A percentile compares a stretch with the other conserved stretches of the same genome.
Conservation (phyloP, 2,329 filamentous ascomycete species). For the Monilinia vaccinii-corymbosi region DNA sequence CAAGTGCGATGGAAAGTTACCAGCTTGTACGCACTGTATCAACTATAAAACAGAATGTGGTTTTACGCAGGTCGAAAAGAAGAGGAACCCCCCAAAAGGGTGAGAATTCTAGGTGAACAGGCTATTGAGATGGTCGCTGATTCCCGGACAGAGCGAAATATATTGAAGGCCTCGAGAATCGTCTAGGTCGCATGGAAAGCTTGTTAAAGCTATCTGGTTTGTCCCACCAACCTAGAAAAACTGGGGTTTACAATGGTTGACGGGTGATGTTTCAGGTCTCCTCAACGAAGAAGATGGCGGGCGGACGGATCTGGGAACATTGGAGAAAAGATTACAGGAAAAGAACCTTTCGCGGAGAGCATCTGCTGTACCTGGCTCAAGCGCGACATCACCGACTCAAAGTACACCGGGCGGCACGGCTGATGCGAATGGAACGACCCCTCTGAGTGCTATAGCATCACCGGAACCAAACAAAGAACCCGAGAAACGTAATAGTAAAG, state of each 20-base stretch:
- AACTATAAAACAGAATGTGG: slow-evolving; percentile 98
- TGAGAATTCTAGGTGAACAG: slow-evolving; percentile 35
- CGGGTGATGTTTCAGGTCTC: slow-evolving; percentile 44
- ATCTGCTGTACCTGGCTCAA: slow-evolving; percentile 24
- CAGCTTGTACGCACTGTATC: slow-evolving; percentile 87
- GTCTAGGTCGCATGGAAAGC: slow-evolving; percentile 91
- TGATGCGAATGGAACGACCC: slow-evolving; percentile 32
- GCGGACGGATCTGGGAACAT: slow-evolving; percentile 74
- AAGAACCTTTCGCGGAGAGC: slow-evolving; percentile 34
- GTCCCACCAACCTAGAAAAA: slow-evolving; percentile 13
- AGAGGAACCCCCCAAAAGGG: slow-evolving; percentile 94
- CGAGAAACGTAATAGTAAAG: slow-evolving; percentile 23
- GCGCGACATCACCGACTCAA: slow-evolving; percentile 31
- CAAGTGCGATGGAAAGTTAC: slow-evolving; percentile 95
- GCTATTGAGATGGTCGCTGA: slow-evolving; percentile 16
- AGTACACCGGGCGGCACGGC: slow-evolving; percentile 32
- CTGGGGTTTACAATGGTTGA: slow-evolving; percentile 14
- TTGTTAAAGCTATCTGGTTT: slow-evolving; percentile 71
- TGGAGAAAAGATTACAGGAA: slow-evolving; percentile 67
- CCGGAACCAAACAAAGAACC: slow-evolving; percentile 33
- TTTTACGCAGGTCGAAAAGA: slow-evolving; percentile 98
- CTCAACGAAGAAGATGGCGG: slow-evolving; percentile 78
- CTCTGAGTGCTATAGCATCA: slow-evolving; percentile 41
- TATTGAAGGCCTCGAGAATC: slow-evolving; percentile 92
- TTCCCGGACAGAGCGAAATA: slow-evolving; percentile 69